These are phyloP conservation scores for Lachnellula cervina DNA, from an alignment of 2,329 filamentous ascomycete species.

Conservation along the genomic window DNA sequence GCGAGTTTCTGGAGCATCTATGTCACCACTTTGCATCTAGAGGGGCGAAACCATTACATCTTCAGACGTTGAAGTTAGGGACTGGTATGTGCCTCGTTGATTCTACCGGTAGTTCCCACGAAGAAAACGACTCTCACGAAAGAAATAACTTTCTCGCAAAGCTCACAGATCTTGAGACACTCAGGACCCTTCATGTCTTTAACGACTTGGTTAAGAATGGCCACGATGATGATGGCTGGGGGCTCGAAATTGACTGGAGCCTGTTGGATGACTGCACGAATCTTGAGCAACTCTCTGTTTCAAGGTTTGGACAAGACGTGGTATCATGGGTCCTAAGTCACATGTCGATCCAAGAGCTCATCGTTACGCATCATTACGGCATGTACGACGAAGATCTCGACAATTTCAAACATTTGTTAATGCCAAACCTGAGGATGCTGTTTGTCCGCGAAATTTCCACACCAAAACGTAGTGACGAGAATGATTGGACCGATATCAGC, in stretches of 20 bases:
- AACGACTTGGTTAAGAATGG: conserved; percentile 1
- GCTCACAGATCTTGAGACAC: background rate
- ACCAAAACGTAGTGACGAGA: background rate
- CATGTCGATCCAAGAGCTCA: conserved; percentile 7
- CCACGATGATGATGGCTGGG: background rate
- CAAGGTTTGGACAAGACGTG: background rate
- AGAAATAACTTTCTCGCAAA: conserved; percentile 2
- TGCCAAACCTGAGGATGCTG: conserved; percentile 8
- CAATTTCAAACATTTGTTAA: conserved; percentile 4
- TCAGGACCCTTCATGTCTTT: conserved; percentile 5
- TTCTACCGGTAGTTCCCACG: background rate
- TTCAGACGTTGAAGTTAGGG: conserved; percentile 5
- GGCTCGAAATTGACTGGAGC: conserved; percentile 1
- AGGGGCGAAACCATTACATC: background rate
- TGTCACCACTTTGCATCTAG: background rate
- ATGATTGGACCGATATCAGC: background rate
- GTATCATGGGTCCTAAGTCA: conserved; percentile 1
- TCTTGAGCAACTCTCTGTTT: conserved; percentile 2
- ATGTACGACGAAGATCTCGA: conserved; percentile 2
- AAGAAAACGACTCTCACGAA: background rate
- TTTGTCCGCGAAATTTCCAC: conserved; percentile 1
- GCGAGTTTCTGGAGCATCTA: conserved; percentile 4
- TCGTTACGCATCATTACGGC: conserved; percentile 9
- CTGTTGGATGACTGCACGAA: conserved; percentile 1
- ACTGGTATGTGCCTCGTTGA: background rate